Percentiles rank a stretch among this genome's conserved stretches.
Conservation (phyloP, 352 stramenopile genomes). For the Salisapilia sapeloensis region DNA sequence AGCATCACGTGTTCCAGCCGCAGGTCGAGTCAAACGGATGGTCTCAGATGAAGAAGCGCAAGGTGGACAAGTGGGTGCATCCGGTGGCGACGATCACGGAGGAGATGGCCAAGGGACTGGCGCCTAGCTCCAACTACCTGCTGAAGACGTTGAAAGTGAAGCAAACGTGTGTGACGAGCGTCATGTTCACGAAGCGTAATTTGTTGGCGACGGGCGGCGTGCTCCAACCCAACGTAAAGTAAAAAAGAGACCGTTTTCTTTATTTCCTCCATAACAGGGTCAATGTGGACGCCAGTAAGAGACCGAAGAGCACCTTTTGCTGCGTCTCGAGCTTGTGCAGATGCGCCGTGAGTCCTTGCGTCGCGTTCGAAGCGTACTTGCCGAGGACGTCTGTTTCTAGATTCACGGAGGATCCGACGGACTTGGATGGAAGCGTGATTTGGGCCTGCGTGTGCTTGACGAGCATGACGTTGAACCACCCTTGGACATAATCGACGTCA, state of each 20-base stretch:
- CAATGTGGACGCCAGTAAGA: constrained; percentile 12
- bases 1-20: neutral
- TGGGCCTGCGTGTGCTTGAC: constrained; percentile 96
- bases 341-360: constrained; percentile 35
- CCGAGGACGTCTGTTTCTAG: constrained; percentile 85
- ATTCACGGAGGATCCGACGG: constrained; percentile 79
- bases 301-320: constrained; percentile 18
- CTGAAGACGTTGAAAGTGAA: constrained; percentile 75
- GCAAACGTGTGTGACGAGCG: constrained; percentile 66
- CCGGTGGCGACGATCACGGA: constrained; percentile 1
- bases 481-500: constrained; percentile 62
- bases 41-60: neutral
- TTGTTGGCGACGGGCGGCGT: constrained; percentile 56
- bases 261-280: constrained; percentile 4
- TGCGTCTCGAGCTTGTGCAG: constrained; percentile 44
- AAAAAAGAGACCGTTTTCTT: constrained; percentile 2
- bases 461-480: constrained; percentile 98
- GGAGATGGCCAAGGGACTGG: constrained; percentile 17
- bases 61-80: neutral
- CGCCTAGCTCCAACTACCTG: constrained; percentile 52
- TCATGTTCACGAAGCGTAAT: constrained; percentile 73
- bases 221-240: constrained; percentile 40
- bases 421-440: constrained; percentile 90
- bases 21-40: neutral
- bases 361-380: constrained; percentile 80